Percentiles rank a stretch among this genome's conserved stretches.
Evolutionary conservation across 1,284 basidiomycete genomes (phyloP).

Genomic region (Malassezia restricta): DNA sequence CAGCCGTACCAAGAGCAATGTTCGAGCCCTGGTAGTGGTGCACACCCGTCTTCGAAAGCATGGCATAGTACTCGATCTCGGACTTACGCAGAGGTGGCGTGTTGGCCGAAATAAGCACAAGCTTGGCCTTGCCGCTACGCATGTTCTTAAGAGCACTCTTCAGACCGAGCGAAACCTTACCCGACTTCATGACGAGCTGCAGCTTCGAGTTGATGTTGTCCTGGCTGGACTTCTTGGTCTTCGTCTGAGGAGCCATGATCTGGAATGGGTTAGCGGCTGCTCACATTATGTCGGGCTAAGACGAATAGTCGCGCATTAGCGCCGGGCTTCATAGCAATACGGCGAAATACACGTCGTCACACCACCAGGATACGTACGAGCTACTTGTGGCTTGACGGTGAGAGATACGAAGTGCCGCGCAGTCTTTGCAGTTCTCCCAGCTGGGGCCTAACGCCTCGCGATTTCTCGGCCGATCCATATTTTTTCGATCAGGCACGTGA

Average conservation of each 20-base stretch:
- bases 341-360: neutral
- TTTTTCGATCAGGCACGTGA: conserved; percentile 11
- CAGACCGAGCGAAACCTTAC: conserved; percentile 44
- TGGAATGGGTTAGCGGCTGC: conserved; percentile 12
- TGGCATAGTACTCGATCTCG: conserved; percentile 99
- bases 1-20: conserved; percentile 93
- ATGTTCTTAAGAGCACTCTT: conserved; percentile 79
- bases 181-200: conserved; percentile 93
- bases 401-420: neutral
- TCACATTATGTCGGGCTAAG: neutral
- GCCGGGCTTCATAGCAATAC: neutral
- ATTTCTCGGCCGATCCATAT: conserved; percentile 6
- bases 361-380: conserved; percentile 7
- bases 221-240: conserved; percentile 59
- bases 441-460: neutral
- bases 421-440: neutral
- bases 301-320: neutral
- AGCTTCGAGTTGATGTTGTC: conserved; percentile 93
- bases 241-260: conserved; percentile 72
- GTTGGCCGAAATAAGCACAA: conserved; percentile 96
- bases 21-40: conserved; percentile 92
- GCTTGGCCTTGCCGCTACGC: conserved; percentile 96
- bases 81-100: conserved; percentile 97
- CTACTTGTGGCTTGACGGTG: conserved; percentile 11
- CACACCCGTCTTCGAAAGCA: conserved; percentile 86